Conservation (phyloP, 2,329 filamentous ascomycete species). For the Aschersonia sp. region DNA sequence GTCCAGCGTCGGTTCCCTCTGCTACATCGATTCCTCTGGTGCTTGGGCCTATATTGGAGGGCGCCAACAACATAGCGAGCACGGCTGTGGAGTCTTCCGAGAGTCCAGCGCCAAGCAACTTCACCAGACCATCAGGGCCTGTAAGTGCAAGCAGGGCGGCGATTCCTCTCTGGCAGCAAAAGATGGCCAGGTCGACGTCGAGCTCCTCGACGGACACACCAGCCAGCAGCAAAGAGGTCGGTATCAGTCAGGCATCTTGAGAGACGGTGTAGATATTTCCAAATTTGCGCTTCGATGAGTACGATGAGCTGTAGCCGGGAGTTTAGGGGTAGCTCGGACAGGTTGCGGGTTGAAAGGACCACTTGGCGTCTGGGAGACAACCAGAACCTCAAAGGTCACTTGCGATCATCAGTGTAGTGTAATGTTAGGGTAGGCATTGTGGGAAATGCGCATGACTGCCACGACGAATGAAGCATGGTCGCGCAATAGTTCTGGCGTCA, state of each 20-base stretch:
- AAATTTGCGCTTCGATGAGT: no score
- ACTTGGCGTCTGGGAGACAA: no score
- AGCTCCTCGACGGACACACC: constrained; percentile 11
- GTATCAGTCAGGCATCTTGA: neutral
- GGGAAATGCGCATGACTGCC: no score
- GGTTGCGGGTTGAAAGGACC: no score
- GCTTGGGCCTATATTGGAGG: constrained; percentile 4
- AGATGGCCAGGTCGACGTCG: constrained; percentile 36
- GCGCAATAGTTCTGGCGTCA: no score
- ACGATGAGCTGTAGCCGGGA: no score
- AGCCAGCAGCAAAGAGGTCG: constrained; percentile 3
- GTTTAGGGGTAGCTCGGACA: no score
- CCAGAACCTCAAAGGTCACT: no score
- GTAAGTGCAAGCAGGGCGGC: constrained; percentile 41
- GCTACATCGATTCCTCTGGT: constrained; percentile 6
- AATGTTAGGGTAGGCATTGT: no score
- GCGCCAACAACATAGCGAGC: constrained; percentile 8
- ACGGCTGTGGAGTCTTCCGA: constrained; percentile 16
- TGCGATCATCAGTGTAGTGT: no score
- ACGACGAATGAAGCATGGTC: no score
- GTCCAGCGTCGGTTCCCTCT: constrained; percentile 1
- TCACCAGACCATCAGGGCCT: constrained; percentile 19
- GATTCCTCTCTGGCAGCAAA: constrained; percentile 71
- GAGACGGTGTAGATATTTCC: no score
- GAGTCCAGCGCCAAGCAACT: constrained; percentile 13